Evolutionary conservation across 1,284 basidiomycete species (phyloP), one percentile per base, ranked within the genome.

Genomic region (Chondrostereum purpureum): DNA sequence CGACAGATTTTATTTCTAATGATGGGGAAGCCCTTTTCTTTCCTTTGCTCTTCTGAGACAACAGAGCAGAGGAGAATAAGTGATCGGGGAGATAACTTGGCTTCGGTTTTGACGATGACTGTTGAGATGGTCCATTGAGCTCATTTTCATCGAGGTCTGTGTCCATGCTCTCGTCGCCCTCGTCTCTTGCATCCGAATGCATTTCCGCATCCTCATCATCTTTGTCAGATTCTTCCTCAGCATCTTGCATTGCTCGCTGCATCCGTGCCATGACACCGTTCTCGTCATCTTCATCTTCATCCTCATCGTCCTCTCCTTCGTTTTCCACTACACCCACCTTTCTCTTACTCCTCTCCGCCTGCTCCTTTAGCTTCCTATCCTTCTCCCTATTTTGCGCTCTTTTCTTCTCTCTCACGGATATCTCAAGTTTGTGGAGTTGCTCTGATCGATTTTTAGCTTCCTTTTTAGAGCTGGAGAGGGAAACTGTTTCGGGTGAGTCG

Each of bases 31-130:
- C n/a, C n/a, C n/a, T n/a, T n/a, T n/a, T 47, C 48, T 55, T 46
- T 22, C 49, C 50, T 43, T 55, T 48, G 40, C 35, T 35, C 20
- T 22, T 49, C 58, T 61, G 51, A 4, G 63, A 53, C 1, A 66
- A 54, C 50, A 77, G 75, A 1, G 75, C 75, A 46, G 71, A 62
- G 1, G 58, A 49, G 53, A 77, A 77, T 19, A 77, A 55, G 42
- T 73, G 66, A 50, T 77, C 75, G 5, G 72, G 68, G 13, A 77
- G 70, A 51, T 75, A 69, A 35, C n/a, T n/a, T n/a, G n/a, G n/a
- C n/a, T 67, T 58, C 12, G 55, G 52, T 50, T 58, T 65, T 42
- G 44, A 18, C 40, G 48, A 24, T 39, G 41, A 37, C 44, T 45
- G 46, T 13, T 59, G 56, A 19, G 53, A 52, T n/a, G 44, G 20